A percentile compares a stretch with the other conserved stretches of the same genome.
These are phyloP conservation scores for Fonsecaea pedrosoi DNA, from an alignment of 2,329 filamentous ascomycete genomes.

Conservation along the genomic window DNA sequence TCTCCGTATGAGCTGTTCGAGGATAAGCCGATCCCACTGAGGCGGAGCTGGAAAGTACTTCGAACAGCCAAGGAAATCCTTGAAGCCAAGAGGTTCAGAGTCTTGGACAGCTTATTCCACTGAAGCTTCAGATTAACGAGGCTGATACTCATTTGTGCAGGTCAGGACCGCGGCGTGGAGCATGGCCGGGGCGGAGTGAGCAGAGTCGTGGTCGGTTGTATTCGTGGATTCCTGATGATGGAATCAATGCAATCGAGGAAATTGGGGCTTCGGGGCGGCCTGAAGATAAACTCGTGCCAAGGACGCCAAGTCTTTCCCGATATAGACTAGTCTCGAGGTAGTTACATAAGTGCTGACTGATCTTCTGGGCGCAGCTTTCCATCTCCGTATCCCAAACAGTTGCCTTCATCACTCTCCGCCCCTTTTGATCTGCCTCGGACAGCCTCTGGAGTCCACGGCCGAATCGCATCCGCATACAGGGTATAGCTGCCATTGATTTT, in stretches of 20 bases:
- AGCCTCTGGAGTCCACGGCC: background rate
- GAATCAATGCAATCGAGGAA: background rate
- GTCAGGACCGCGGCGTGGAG: background rate
- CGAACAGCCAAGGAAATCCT: background rate
- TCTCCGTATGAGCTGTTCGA: background rate
- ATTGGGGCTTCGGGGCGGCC: background rate
- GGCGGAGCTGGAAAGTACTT: background rate
- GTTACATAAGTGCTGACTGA: slow-evolving; percentile 7
- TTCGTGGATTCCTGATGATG: background rate
- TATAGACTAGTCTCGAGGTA: background rate
- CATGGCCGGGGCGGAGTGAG: background rate
- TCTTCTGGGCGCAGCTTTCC: background rate
- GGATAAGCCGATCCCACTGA: background rate
- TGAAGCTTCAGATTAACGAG: background rate
- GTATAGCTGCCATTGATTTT: background rate
- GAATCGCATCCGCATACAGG: background rate
- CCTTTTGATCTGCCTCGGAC: background rate
- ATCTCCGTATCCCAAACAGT: background rate
- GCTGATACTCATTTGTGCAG: background rate
- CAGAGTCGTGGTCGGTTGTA: background rate
- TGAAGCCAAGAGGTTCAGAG: background rate
- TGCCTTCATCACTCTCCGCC: background rate
- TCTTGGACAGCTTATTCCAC: background rate
- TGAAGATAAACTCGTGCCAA: slow-evolving; percentile 4
- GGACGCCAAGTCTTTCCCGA: background rate